These are phyloP conservation scores for Bondarzewia mesenterica DNA, from an alignment of 1,284 basidiomycete genomes.

Conservation along the genomic window DNA sequence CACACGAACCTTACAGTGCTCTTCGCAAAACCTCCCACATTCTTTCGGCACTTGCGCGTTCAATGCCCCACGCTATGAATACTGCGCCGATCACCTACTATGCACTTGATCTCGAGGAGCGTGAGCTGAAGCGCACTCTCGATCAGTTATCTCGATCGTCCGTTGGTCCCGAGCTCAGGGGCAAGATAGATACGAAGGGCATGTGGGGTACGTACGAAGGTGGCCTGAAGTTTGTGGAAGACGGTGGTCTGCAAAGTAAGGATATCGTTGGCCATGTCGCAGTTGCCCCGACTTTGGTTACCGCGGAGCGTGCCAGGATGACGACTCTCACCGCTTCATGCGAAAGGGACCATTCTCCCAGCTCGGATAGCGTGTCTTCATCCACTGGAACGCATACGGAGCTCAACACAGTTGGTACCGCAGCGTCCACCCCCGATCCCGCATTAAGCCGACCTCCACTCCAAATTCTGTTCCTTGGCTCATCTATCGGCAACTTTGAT, in stretches of 20 bases:
- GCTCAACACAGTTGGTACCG: slow-evolving; percentile 19
- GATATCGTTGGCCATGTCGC: slow-evolving; percentile 12
- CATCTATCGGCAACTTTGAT: slow-evolving; percentile 90
- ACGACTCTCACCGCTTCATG: slow-evolving; percentile 25
- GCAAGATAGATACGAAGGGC: slow-evolving; percentile 71
- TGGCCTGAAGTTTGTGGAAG: slow-evolving; percentile 59
- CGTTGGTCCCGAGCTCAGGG: slow-evolving; percentile 56
- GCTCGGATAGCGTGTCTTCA: slow-evolving; percentile 12
- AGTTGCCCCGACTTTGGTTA: slow-evolving; percentile 5
- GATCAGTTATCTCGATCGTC: slow-evolving; percentile 55
- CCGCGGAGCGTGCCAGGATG: slow-evolving; percentile 10
- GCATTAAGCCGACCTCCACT: slow-evolving; percentile 37
- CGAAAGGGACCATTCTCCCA: slow-evolving; percentile 15
- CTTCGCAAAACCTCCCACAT: slow-evolving; percentile 89
- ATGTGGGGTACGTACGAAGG: slow-evolving; percentile 88
- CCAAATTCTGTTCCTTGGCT: slow-evolving; percentile 91
- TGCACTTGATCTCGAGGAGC: slow-evolving; percentile 87
- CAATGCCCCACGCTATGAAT: slow-evolving; percentile 27
- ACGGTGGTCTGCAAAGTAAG: slow-evolving; percentile 44
- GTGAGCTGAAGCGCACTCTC: slow-evolving; percentile 81
- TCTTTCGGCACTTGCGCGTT: slow-evolving; percentile 63
- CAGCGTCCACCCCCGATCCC: slow-evolving; percentile 31
- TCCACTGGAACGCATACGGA: slow-evolving; percentile 14
- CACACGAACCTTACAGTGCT: slow-evolving; percentile 43
- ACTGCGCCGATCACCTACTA: slow-evolving; percentile 74